Evolutionary conservation across 2,329 filamentous ascomycete genomes (phyloP).

Genomic region (Penicillium sp.): DNA sequence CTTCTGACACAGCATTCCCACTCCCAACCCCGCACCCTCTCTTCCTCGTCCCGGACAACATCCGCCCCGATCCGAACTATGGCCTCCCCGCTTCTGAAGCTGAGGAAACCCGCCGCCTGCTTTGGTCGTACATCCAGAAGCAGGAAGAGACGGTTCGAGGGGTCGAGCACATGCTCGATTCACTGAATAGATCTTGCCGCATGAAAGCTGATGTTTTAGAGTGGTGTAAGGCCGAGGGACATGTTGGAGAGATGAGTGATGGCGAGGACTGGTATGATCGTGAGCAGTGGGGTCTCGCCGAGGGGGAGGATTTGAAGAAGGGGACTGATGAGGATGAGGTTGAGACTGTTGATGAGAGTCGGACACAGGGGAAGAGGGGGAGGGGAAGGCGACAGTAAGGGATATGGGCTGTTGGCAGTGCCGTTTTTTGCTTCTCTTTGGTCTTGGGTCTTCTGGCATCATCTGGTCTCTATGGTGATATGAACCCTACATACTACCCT

Average conservation of each 20-base stretch:
- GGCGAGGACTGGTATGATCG: slow-evolving; percentile 67
- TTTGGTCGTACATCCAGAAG: slow-evolving; percentile 64
- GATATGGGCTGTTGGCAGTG: not conserved
- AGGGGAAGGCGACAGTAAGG: slow-evolving; percentile 37
- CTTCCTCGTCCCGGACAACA: slow-evolving; percentile 53
- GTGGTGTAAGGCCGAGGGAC: slow-evolving; percentile 62
- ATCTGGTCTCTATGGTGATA: slow-evolving; percentile 1
- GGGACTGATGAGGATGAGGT: slow-evolving; percentile 62
- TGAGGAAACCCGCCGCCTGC: slow-evolving; percentile 59
- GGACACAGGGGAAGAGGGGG: slow-evolving; percentile 41
- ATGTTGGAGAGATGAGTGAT: slow-evolving; percentile 65
- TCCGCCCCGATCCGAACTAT: slow-evolving; percentile 54
- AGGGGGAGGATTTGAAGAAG: slow-evolving; percentile 57
- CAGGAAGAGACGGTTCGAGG: slow-evolving; percentile 63
- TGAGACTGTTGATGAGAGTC: slow-evolving; percentile 46
- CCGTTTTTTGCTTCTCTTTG: not conserved
- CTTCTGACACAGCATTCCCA: slow-evolving; percentile 31
- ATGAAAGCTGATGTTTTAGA: slow-evolving; percentile 59
- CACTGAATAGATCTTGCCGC: slow-evolving; percentile 58
- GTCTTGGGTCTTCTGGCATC: not conserved
- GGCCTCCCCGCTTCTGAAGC: slow-evolving; percentile 59
- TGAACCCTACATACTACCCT: not conserved
- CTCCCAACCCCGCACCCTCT: slow-evolving; percentile 53
- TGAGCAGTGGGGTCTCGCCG: slow-evolving; percentile 57
- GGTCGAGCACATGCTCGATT: slow-evolving; percentile 54